These are phyloP conservation scores for Lithocarpus polystachyus DNA, from an alignment of 306 rosid genomes.

Conservation along the genomic window DNA sequence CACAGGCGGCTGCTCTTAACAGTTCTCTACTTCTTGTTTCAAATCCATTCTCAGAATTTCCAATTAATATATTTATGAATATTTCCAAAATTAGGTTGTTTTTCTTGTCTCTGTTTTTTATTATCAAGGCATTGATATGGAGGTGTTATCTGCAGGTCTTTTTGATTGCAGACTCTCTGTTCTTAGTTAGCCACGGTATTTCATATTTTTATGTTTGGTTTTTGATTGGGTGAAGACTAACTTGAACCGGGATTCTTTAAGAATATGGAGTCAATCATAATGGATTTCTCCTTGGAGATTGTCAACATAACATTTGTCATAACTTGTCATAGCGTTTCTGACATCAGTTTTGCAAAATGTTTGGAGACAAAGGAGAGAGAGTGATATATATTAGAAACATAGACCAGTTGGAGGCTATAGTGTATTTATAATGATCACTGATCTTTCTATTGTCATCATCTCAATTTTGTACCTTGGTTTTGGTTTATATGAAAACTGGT, in stretches of 20 bases:
- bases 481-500: slow-evolving; percentile 21
- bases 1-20: too few species aligned
- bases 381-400: not conserved
- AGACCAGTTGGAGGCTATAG: slow-evolving; percentile 12
- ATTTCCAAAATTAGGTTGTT: too few species aligned
- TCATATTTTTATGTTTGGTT: not conserved
- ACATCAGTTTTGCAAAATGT: slow-evolving; percentile 53
- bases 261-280: not conserved
- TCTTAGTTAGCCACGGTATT: not conserved
- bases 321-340: slow-evolving; percentile 32
- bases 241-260: not conserved
- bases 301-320: slow-evolving; percentile 39
- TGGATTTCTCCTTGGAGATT: slow-evolving; percentile 38
- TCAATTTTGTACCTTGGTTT: slow-evolving; percentile 41
- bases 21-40: too few species aligned
- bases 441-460: slow-evolving; percentile 33
- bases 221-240: not conserved
- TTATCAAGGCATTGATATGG: not conserved
- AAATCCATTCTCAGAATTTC: too few species aligned
- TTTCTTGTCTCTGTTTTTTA: not conserved
- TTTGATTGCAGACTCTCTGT: not conserved
- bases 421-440: slow-evolving; percentile 22
- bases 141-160: slow-evolving; percentile 3
- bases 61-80: too few species aligned
- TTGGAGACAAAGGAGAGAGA: slow-evolving; percentile 28